Conservation (phyloP, 2,329 filamentous ascomycete genomes). For the Alternaria burnsii region DNA sequence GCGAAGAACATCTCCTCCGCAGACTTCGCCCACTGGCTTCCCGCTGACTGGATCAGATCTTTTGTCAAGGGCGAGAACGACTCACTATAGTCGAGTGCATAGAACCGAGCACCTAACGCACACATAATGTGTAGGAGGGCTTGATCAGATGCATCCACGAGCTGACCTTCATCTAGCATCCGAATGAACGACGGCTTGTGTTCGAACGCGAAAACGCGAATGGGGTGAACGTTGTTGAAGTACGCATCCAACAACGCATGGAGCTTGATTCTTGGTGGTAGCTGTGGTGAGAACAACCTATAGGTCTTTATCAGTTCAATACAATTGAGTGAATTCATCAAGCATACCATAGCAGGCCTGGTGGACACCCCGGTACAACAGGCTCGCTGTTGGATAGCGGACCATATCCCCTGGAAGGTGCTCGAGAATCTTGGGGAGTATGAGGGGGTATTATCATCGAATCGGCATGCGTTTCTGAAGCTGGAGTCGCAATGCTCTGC, state of each 20-base stretch:
- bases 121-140: conserved; percentile 46
- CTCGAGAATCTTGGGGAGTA: conserved; percentile 25
- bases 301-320: neutral
- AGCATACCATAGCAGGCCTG: conserved; percentile 34
- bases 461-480: conserved; percentile 17
- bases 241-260: conserved; percentile 41
- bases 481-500: conserved; percentile 35
- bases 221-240: conserved; percentile 44
- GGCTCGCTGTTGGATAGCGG: conserved; percentile 14
- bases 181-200: conserved; percentile 46
- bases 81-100: conserved; percentile 43
- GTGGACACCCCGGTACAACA: conserved; percentile 29
- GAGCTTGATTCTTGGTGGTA: conserved; percentile 34
- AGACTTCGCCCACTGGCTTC: conserved; percentile 45
- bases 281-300: conserved; percentile 36
- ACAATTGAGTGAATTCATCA: neutral
- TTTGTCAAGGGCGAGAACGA: conserved; percentile 36
- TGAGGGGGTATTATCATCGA: conserved; percentile 23
- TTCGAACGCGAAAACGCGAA: conserved; percentile 41
- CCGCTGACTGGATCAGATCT: conserved; percentile 42
- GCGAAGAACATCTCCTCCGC: conserved; percentile 46
- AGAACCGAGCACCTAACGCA: conserved; percentile 41
- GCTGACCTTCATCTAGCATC: conserved; percentile 44
- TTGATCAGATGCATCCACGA: conserved; percentile 39
- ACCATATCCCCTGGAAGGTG: conserved; percentile 7